These are phyloP conservation scores for Aspergillus chevalieri DNA, from an alignment of 2,329 filamentous ascomycete species.

Conservation along the genomic window DNA sequence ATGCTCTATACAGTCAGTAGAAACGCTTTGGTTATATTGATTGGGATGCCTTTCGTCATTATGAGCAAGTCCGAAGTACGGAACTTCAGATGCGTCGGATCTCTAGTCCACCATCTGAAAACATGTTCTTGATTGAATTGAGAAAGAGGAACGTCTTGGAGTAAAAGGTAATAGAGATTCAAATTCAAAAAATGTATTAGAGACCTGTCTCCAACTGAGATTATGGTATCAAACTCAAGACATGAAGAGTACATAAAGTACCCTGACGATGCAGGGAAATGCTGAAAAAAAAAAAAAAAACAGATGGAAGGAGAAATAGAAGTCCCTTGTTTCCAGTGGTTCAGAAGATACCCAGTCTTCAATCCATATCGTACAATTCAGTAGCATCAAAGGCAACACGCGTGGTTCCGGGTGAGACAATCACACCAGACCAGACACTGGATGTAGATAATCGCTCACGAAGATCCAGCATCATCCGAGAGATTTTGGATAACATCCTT, in stretches of 20 bases:
- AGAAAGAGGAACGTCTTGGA: too few species aligned
- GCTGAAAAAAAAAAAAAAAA: too few species aligned
- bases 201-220: too few species aligned
- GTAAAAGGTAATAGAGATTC: too few species aligned
- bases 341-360: conserved; percentile 10
- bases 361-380: conserved; percentile 20
- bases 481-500: conserved; percentile 63
- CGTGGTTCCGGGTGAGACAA: not conserved
- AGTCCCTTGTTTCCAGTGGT: too few species aligned
- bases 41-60: conserved; percentile 7
- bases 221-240: too few species aligned
- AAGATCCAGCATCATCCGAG: conserved; percentile 52
- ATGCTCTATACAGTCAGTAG: not conserved
- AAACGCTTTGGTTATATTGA: not conserved
- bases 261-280: too few species aligned
- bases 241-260: too few species aligned
- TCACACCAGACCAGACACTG: too few species aligned
- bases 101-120: not conserved
- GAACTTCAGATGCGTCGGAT: not conserved
- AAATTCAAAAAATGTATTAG: too few species aligned
- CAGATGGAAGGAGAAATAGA: too few species aligned
- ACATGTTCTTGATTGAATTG: not conserved
- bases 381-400: conserved; percentile 3
- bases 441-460: not conserved
- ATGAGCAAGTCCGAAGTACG: conserved; percentile 4